These are phyloP conservation scores for Trametopsis cervina DNA, from an alignment of 768 basidiomycete species.

Conservation along the genomic window DNA sequence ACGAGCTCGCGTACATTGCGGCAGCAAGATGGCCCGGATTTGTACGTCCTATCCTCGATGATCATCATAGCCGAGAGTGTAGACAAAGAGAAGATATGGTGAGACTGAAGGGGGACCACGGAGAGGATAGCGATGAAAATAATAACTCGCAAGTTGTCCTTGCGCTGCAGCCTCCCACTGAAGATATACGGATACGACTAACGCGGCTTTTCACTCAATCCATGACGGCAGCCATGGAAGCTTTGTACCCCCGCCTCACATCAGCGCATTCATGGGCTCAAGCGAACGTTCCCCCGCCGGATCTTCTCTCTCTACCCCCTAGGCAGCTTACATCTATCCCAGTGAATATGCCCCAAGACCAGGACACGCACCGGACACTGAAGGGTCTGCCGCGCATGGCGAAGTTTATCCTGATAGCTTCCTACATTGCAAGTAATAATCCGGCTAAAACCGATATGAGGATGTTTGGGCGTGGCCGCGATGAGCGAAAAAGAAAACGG, in stretches of 20 bases:
- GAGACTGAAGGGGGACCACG: slow-evolving; percentile 13
- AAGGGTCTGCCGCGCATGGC: slow-evolving; percentile 54
- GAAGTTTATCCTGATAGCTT: slow-evolving; percentile 69
- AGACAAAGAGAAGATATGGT: slow-evolving; percentile 4
- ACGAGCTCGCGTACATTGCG: slow-evolving; percentile 70
- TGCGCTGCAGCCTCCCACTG: slow-evolving; percentile 34
- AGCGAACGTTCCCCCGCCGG: slow-evolving; percentile 38
- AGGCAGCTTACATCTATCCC: slow-evolving; percentile 20
- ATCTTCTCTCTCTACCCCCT: slow-evolving; percentile 28
- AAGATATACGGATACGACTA: slow-evolving; percentile 62
- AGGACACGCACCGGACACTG: slow-evolving; percentile 13
- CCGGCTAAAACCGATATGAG: slow-evolving; percentile 73
- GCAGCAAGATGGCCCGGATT: slow-evolving; percentile 81
- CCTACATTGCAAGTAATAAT: slow-evolving; percentile 81
- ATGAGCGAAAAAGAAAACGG: slow-evolving; percentile 54
- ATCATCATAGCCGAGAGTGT: slow-evolving; percentile 9
- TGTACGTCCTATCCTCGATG: slow-evolving; percentile 58
- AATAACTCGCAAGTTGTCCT: slow-evolving; percentile 9
- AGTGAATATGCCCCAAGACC: background rate
- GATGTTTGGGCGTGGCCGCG: slow-evolving; percentile 73
- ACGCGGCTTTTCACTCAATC: slow-evolving; percentile 56
- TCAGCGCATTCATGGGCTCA: slow-evolving; percentile 59
- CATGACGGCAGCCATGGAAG: slow-evolving; percentile 54
- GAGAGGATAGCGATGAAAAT: slow-evolving; percentile 17
- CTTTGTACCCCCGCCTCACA: slow-evolving; percentile 61